Evolutionary conservation across 257 asterid species (phyloP).

Genomic region (Linaria vulgaris): DNA sequence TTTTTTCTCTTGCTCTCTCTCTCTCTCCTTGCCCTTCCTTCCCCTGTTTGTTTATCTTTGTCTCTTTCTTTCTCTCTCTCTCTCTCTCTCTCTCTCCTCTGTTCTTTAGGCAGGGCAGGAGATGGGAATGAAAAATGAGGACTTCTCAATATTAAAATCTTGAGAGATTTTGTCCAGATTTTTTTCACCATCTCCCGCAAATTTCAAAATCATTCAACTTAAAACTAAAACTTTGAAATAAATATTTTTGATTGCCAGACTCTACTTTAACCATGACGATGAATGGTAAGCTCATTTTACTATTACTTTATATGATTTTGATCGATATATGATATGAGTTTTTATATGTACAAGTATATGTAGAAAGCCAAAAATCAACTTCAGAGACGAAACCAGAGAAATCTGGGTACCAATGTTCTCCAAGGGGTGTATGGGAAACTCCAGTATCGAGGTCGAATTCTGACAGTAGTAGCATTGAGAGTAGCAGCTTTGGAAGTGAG

Average conservation of each 20-base stretch:
- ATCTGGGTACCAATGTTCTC: constrained; percentile 32
- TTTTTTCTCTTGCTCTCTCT: constrained; percentile 16
- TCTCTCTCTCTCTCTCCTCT: constrained; percentile 37
- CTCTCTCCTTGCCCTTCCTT: constrained; percentile 5
- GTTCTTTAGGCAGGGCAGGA: constrained; percentile 36
- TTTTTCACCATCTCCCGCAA: not conserved
- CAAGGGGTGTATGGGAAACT: constrained; percentile 78
- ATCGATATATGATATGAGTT: no score
- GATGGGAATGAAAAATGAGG: constrained; percentile 29
- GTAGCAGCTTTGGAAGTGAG: constrained; percentile 37
- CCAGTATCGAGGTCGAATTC: constrained; percentile 43
- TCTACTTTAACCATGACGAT: constrained; percentile 22
- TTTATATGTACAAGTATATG: no score
- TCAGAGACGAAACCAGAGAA: constrained; percentile 6
- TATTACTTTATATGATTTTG: no score
- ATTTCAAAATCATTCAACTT: not conserved
- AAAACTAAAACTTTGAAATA: not conserved
- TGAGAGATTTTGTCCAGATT: constrained; percentile 8
- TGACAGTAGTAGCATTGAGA: constrained; percentile 37
- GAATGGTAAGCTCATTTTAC: no score
- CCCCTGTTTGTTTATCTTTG: not conserved
- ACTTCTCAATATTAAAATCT: constrained; percentile 28
- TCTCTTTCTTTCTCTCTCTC: constrained; percentile 2
- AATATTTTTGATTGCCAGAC: constrained; percentile 23
- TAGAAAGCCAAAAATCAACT: constrained; percentile 1